A percentile compares a stretch with the other conserved stretches of the same genome.
Conservation (phyloP, 1,284 basidiomycete species). For the Dichomitus squalens region DNA sequence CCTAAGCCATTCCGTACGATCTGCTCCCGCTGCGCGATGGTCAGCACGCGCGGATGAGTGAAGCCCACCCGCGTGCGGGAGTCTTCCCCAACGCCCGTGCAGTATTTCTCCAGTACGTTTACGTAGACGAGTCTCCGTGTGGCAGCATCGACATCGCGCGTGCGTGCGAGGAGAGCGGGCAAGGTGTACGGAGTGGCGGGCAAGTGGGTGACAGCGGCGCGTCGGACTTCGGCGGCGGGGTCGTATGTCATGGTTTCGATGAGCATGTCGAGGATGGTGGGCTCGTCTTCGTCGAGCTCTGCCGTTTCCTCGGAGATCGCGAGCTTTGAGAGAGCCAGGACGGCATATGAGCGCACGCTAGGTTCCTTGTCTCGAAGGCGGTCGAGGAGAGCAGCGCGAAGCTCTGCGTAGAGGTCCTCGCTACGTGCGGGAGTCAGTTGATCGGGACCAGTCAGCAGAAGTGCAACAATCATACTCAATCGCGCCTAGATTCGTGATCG, state of each 20-base stretch:
- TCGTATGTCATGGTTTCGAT: constrained; percentile 79
- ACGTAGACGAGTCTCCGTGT: constrained; percentile 85
- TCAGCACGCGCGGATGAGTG: constrained; percentile 69
- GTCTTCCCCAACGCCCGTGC: constrained; percentile 16
- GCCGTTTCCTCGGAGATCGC: constrained; percentile 76
- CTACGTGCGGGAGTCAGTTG: constrained; percentile 41
- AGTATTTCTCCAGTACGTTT: constrained; percentile 52
- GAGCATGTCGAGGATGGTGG: constrained; percentile 68
- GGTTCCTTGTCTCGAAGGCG: constrained; percentile 88
- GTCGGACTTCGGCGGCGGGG: constrained; percentile 85
- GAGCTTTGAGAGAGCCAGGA: constrained; percentile 84
- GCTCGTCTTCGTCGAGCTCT: constrained; percentile 67
- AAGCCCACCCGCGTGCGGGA: constrained; percentile 45
- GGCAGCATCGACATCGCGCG: constrained; percentile 84
- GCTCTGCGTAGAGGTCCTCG: constrained; percentile 77
- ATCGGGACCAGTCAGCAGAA: neutral
- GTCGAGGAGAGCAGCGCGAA: constrained; percentile 74
- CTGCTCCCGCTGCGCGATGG: constrained; percentile 77
- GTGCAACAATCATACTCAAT: constrained; percentile 69
- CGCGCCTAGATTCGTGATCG: constrained; percentile 81
- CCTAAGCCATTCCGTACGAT: constrained; percentile 84
- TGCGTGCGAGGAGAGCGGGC: constrained; percentile 74
- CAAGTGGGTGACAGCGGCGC: constrained; percentile 83
- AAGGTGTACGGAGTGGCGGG: constrained; percentile 67
- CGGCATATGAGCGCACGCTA: constrained; percentile 82